These are phyloP conservation scores for Wickerhamomyces strasburgensis DNA, from an alignment of 805 yeast genomes.

Conservation along the genomic window DNA sequence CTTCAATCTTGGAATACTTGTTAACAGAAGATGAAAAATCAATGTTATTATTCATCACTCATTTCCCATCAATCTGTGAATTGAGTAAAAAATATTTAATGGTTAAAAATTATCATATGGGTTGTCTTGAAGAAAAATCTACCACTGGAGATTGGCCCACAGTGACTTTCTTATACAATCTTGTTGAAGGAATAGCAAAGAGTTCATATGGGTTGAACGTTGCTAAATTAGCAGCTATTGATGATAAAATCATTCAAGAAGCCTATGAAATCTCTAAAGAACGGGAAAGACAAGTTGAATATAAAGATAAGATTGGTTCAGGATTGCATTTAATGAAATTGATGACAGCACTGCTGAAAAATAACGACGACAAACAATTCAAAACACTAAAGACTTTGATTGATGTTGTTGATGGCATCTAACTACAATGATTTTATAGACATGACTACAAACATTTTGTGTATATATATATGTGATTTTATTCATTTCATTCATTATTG, in stretches of 20 bases:
- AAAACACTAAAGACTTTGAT: neutral
- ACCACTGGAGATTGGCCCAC: constrained; percentile 41
- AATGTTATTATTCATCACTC: constrained; percentile 90
- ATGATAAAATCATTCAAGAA: constrained; percentile 78
- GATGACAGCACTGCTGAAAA: neutral
- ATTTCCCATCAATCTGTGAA: constrained; percentile 88
- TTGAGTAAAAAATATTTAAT: constrained; percentile 55
- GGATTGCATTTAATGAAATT: neutral
- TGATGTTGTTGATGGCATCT: neutral
- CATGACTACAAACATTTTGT: too few relatives aligned
- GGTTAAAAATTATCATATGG: constrained; percentile 85
- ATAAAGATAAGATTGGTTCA: constrained; percentile 1
- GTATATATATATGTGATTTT: too few relatives aligned
- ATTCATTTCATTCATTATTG: neutral
- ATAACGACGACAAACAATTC: neutral
- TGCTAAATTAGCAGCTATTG: constrained; percentile 92
- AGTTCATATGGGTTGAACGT: constrained; percentile 97
- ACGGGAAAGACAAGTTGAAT: constrained; percentile 50
- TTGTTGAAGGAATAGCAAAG: constrained; percentile 86
- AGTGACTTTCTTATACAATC: constrained; percentile 83
- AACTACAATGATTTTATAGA: too few relatives aligned
- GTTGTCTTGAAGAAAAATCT: constrained; percentile 42
- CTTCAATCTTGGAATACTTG: constrained; percentile 87
- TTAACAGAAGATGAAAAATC: constrained; percentile 53
- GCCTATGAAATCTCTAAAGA: constrained; percentile 87